Evolutionary conservation across 2,329 filamentous ascomycete species (phyloP).

Genomic region (Thielaviopsis populi): DNA sequence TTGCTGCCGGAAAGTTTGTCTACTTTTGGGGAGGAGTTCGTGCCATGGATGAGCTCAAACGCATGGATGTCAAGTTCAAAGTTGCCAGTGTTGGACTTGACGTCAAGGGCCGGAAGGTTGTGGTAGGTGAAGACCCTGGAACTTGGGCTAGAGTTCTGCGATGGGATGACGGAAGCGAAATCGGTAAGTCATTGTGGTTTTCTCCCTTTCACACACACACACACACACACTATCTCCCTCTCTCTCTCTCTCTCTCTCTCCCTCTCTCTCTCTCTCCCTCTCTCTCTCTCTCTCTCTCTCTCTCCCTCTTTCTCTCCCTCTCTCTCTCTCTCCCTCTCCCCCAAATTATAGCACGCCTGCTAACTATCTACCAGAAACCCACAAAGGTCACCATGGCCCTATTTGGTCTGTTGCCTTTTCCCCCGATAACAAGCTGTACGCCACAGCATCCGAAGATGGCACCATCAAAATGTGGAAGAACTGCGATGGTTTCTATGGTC

Average conservation of each 20-base stretch:
- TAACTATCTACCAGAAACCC: constrained; percentile 46
- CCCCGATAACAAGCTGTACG: constrained; percentile 89
- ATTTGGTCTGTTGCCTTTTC: constrained; percentile 95
- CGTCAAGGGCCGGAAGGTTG: constrained; percentile 61
- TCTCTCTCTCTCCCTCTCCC: not conserved
- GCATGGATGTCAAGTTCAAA: constrained; percentile 63
- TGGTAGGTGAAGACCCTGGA: constrained; percentile 80
- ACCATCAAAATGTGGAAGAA: constrained; percentile 88
- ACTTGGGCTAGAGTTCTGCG: constrained; percentile 96
- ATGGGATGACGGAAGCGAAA: constrained; percentile 66
- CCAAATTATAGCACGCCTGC: constrained; percentile 7
- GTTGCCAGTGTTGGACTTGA: constrained; percentile 86
- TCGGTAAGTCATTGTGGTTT: constrained; percentile 43
- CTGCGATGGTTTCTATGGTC: constrained; percentile 48
- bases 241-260: not conserved
- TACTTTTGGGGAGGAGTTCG: constrained; percentile 75
- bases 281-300: not conserved
- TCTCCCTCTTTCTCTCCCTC: not conserved
- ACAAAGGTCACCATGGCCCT: constrained; percentile 93
- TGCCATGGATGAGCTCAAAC: constrained; percentile 61
- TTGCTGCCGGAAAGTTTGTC: constrained; percentile 84
- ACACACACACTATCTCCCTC: too few species aligned
- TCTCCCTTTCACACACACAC: not conserved
- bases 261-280: too few species aligned
- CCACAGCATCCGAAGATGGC: constrained; percentile 90